Percentiles rank a stretch among this genome's conserved stretches.
phyloP scores from a whole-genome alignment of 1,284 basidiomycete species.

The Pascua guehoae region DNA sequence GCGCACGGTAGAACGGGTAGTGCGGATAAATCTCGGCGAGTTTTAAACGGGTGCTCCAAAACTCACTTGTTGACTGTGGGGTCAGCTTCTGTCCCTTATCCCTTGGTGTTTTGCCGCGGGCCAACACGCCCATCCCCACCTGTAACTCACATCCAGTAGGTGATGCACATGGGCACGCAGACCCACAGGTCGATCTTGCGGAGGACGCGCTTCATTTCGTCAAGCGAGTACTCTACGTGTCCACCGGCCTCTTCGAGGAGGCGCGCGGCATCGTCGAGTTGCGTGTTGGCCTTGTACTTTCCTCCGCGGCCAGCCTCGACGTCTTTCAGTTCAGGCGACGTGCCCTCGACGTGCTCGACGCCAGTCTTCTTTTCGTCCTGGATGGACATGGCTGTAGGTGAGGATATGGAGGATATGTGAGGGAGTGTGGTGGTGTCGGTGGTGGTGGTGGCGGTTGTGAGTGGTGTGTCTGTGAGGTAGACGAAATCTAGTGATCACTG shows the following conservation, averaged over 20 bases:
- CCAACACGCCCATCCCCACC: no score
- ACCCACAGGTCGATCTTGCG: conserved; percentile 16
- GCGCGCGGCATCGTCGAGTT: conserved; percentile 14
- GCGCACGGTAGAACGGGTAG: no score
- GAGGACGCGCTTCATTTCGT: conserved; percentile 12
- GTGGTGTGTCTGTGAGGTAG: no score
- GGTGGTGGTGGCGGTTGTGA: no score
- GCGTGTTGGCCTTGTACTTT: conserved; percentile 12
- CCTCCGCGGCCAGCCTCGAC: neutral
- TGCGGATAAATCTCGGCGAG: no score
- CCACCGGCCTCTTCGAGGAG: conserved; percentile 14
- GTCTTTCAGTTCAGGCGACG: neutral
- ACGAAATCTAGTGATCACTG: no score
- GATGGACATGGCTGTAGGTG: neutral
- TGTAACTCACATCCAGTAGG: conserved; percentile 10
- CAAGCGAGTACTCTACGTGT: conserved; percentile 7
- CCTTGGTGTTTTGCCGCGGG: neutral
- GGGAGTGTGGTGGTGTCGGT: no score
- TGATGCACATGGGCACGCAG: conserved; percentile 17
- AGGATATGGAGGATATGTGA: no score
- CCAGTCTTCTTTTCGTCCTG: conserved; percentile 6
- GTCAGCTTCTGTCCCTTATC: neutral
- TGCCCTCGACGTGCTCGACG: conserved; percentile 9
- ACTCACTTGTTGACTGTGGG: conserved; percentile 10
- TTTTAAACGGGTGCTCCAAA: neutral